Percentiles rank a stretch among this genome's conserved stretches.
Evolutionary conservation across 2,329 filamentous ascomycete species (phyloP).

Genomic region (Rosellinia necatrix): DNA sequence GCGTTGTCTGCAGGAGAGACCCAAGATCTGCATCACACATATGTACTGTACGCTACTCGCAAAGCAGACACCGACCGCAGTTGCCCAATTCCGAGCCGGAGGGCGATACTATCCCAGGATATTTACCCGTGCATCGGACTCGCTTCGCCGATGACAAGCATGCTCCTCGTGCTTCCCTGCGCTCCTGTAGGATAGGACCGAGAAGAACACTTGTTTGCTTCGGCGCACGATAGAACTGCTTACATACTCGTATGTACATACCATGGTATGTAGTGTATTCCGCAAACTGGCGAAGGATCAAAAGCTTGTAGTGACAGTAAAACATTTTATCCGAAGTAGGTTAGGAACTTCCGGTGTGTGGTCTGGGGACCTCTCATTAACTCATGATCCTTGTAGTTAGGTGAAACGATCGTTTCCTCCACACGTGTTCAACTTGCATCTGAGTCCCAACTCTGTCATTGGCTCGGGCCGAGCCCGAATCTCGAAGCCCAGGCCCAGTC

Average conservation of each 20-base stretch:
- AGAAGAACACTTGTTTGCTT: too few species aligned
- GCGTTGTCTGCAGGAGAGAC: not conserved
- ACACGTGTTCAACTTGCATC: conserved; percentile 28
- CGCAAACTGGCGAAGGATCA: not conserved
- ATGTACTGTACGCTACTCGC: not conserved
- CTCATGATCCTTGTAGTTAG: conserved; percentile 16
- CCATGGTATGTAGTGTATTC: not conserved
- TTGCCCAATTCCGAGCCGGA: too few species aligned
- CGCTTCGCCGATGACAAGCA: too few species aligned
- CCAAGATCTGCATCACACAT: not conserved
- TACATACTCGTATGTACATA: not conserved
- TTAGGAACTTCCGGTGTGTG: too few species aligned
- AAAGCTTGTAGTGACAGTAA: not conserved
- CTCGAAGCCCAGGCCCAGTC: conserved; percentile 12
- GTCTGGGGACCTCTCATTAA: conserved; percentile 9
- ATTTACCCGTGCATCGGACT: too few species aligned
- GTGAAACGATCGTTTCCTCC: conserved; percentile 18
- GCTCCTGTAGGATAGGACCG: too few species aligned
- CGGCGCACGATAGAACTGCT: not conserved
- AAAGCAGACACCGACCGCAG: too few species aligned
- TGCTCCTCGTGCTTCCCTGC: too few species aligned
- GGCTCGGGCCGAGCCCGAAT: conserved; percentile 25
- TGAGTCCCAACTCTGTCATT: conserved; percentile 14
- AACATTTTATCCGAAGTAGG: not conserved
- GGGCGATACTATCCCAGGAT: too few species aligned